Conservation (phyloP, 805 yeast genomes). For the Tanozyma kutaoensis region DNA sequence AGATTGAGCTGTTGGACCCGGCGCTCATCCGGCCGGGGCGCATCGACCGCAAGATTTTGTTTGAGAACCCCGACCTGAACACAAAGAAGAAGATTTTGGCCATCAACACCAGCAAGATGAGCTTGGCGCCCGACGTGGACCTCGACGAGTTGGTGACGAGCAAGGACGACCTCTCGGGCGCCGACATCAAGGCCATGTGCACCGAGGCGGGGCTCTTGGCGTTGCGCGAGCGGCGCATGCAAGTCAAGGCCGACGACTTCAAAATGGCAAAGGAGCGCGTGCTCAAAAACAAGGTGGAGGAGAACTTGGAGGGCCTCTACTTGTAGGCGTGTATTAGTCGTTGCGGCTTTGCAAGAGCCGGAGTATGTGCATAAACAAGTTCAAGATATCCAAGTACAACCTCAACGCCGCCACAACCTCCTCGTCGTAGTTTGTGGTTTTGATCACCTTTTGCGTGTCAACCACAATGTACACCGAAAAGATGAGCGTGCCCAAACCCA, state of each 20-base stretch:
- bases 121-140: constrained; percentile 74
- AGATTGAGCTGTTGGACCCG: constrained; percentile 87
- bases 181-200: constrained; percentile 94
- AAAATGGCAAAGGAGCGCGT: constrained; percentile 78
- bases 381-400: constrained; percentile 71
- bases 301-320: constrained; percentile 88
- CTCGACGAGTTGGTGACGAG: constrained; percentile 79
- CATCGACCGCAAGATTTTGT: constrained; percentile 89
- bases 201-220: constrained; percentile 96
- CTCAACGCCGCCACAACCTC: constrained; percentile 71
- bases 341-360: constrained; percentile 31
- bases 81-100: constrained; percentile 87
- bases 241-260: constrained; percentile 89
- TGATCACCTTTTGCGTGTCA: constrained; percentile 73
- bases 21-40: constrained; percentile 96
- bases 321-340: constrained; percentile 22
- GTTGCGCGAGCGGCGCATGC: constrained; percentile 93
- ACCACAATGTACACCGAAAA: constrained; percentile 62
- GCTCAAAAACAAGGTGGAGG: constrained; percentile 96
- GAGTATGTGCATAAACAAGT: constrained; percentile 65
- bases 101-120: constrained; percentile 92
- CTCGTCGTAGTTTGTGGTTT: constrained; percentile 67
- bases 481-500: constrained; percentile 60
- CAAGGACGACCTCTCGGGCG: constrained; percentile 93
- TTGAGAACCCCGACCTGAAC: constrained; percentile 89